Percentiles rank a stretch among this genome's conserved stretches.
Conservation (phyloP, 352 stramenopile genomes). For the Blastocystis sp. region DNA sequence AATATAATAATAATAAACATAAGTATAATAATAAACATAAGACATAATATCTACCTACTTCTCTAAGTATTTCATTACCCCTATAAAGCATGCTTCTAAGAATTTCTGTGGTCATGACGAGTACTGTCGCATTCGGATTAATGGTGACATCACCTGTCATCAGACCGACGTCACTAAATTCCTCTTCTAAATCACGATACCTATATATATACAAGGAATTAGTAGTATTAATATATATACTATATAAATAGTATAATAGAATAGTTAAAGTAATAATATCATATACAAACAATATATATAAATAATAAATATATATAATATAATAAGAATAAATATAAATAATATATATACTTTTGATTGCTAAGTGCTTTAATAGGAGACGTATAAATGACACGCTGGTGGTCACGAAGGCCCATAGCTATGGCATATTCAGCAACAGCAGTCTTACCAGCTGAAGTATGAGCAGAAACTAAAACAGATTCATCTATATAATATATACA, state of each 20-base stretch:
- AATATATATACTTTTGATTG: slow-evolving; percentile 73
- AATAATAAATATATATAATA: no score
- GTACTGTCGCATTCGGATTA: slow-evolving; percentile 81
- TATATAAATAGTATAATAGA: no score
- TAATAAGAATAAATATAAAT: no score
- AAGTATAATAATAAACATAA: no score
- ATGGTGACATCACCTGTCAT: slow-evolving; percentile 99
- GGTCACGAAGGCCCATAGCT: slow-evolving; percentile 69
- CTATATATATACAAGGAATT: no score
- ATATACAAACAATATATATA: no score
- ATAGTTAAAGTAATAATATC: no score
- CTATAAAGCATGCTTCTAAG: slow-evolving; percentile 92
- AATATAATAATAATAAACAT: no score
- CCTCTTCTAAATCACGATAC: slow-evolving; percentile 81
- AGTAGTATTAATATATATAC: no score
- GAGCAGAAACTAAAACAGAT: slow-evolving; percentile 84
- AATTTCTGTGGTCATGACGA: slow-evolving; percentile 93
- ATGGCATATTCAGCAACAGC: slow-evolving; percentile 94
- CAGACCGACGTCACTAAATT: slow-evolving; percentile 79
- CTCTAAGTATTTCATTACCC: slow-evolving; percentile 83
- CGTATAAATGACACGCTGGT: slow-evolving; percentile 89
- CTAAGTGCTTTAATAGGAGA: slow-evolving; percentile 95
- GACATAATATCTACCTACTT: slow-evolving; percentile 90
- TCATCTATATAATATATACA: no score
- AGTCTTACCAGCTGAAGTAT: slow-evolving; percentile 42